Evolutionary conservation across 768 basidiomycete genomes (phyloP), one percentile per base, ranked within the genome.

Genomic region (Rhodosporidiobolus sp.): DNA sequence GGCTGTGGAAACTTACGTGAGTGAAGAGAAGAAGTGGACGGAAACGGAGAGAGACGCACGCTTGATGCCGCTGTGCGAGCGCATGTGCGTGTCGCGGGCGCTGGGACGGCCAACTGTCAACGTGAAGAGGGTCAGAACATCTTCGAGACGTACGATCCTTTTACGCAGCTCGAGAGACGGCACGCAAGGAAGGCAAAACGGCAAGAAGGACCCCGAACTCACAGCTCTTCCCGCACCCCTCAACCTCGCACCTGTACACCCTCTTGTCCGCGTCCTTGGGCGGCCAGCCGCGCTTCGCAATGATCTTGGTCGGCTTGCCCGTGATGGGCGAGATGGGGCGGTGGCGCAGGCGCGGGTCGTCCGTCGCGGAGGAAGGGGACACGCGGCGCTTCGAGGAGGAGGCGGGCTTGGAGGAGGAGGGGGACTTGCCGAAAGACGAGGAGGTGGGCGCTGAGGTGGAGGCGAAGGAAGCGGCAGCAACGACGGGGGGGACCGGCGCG

Each of bases 151-250:
- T n/a, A n/a, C n/a, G n/a, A n/a, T 43, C 38, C 38, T 7, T 43
- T 14, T 7, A 35, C 26, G n/a, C 24, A 38, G 50, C 28, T 8
- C 19, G 4, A 26, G 12, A 46, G 8, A 30, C 3, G 35, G 19
- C 22, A 28, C 5, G 7, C 24, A 26, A 3, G 34, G n/a, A 28
- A 30, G 11, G 35, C 43, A 30, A 49, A 52, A 32, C 34, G n/a
- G n/a, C n/a, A 28, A 24, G 14, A 3, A 2, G 30, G 17, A 46
- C 10, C 14, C 9, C 4, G 2, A 38, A 65, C 71, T 63, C 32
- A 72, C 71, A 72, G 34, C n/a, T 54, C 50, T 72, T 72, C 20
- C 34, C 52, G 28, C 71, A 72, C 7, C 57, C 71, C 24, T 45
- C 56, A 3, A 67, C 16, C 38, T 22, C 24, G 52, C 71, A 72